Evolutionary conservation across 805 yeast species (phyloP), one percentile per base, ranked within the genome.

Genomic region (Wickerhamomyces rabaulensis): DNA sequence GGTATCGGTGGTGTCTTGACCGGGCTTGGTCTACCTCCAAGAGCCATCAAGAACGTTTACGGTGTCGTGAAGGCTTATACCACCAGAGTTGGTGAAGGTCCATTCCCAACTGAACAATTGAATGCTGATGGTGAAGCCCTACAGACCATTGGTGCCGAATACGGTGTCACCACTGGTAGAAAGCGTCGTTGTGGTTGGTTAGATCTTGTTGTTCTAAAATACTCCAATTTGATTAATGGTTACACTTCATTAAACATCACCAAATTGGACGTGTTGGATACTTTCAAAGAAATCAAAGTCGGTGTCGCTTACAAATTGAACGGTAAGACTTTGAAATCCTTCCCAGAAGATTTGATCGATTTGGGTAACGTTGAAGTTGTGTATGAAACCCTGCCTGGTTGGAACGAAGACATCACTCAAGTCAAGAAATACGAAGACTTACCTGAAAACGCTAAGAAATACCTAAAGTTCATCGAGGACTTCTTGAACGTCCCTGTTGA

Each of bases 181-280:
- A 90, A 91, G 78, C 87, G 99, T 76, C 84, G 99, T 72, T 94
- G 99, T 69, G 99, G 99, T 48, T 94, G 99, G 99, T 81, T 94
- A 64, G 99, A 94, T 70, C 75, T 94, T 59, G 98, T 94, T 21
- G 97, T 94, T 23, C 74, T 94, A 68, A 87, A 86, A 67, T 92
- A 94, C 72, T 89, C 97, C 35, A 81, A 90, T 48, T 69, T 83
- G 64, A 88, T 94, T 67, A 94, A 94, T 64, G 99, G 99, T 47
- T 94, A 92, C 79, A 94, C 99, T 41, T 78, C 86, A 43, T 75
- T 94, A 65, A 94, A 94, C 76, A 84, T 94, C 65, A 94, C 99
- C 58, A 94, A 94, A 69, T 79, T 94, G 63, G 99, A 94, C 63
- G 97, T 94, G 39, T 78, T 94, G 60, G 99, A 94, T 69, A 74